Conservation (phyloP, 176 grass and related monocot genomes). For the Luzula sylvatica region DNA sequence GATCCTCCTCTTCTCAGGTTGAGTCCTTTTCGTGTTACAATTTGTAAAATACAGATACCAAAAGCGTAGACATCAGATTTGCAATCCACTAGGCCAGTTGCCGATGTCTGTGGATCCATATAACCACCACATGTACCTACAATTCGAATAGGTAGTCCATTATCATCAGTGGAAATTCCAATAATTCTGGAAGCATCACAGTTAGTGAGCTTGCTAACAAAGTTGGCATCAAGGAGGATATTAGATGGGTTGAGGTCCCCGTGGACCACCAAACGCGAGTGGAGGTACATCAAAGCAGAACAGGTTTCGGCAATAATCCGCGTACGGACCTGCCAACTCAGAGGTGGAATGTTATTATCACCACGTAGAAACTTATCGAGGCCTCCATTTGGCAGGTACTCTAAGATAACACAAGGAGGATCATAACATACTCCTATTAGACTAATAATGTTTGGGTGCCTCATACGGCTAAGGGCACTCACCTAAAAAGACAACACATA, state of each 20-base stretch:
- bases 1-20: too few relatives aligned
- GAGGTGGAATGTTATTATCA: conserved; percentile 15
- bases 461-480: conserved; percentile 26
- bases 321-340: conserved; percentile 47
- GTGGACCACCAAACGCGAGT: conserved; percentile 41
- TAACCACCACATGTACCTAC: conserved; percentile 28
- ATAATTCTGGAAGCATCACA: conserved; percentile 37
- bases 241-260: conserved; percentile 46
- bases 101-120: conserved; percentile 34
- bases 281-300: conserved; percentile 45
- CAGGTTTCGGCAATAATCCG: conserved; percentile 39
- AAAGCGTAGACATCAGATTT: conserved; percentile 35
- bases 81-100: conserved; percentile 20
- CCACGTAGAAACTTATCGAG: conserved; percentile 34
- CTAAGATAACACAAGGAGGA: conserved; percentile 25
- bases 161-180: too few relatives aligned
- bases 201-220: conserved; percentile 36
- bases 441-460: conserved; percentile 41
- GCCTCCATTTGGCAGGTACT: conserved; percentile 45
- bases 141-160: too few relatives aligned
- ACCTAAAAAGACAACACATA: too few relatives aligned
- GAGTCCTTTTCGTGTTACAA: conserved; percentile 21
- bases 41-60: conserved; percentile 29
- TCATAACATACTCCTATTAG: conserved; percentile 25
- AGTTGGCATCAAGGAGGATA: conserved; percentile 45